A percentile compares a stretch with the other conserved stretches of the same genome.
These are phyloP conservation scores for Pichia norvegensis DNA, from an alignment of 1,139 yeast genomes.

Conservation along the genomic window DNA sequence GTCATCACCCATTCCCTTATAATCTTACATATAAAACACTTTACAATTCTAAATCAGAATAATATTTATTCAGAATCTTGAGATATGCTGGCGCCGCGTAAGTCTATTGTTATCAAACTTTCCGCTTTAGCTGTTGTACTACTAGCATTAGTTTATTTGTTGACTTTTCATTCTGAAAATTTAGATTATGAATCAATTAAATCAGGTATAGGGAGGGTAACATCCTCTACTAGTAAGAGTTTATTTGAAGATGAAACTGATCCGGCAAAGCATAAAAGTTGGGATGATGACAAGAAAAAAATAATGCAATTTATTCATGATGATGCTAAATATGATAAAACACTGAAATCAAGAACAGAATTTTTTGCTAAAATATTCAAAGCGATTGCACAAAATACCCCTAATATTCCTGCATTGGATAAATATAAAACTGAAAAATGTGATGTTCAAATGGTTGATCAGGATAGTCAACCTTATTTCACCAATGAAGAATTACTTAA, in stretches of 20 bases:
- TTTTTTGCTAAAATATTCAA: constrained; percentile 21
- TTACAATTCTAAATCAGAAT: neutral
- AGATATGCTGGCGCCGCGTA: neutral
- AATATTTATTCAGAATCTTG: neutral
- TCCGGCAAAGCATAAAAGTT: neutral
- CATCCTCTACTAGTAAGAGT: neutral
- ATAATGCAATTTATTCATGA: constrained; percentile 13
- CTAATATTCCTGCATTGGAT: constrained; percentile 23
- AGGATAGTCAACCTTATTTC: constrained; percentile 22
- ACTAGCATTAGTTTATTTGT: neutral
- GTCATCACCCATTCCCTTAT: too few relatives aligned
- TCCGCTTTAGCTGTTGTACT: neutral
- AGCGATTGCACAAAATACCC: constrained; percentile 23
- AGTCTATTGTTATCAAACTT: neutral
- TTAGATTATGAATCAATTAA: neutral
- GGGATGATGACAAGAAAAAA: constrained; percentile 3
- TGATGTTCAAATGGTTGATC: constrained; percentile 18
- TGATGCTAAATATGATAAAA: constrained; percentile 4
- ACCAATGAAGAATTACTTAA: constrained; percentile 26
- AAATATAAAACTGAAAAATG: constrained; percentile 23
- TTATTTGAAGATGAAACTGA: constrained; percentile 1
- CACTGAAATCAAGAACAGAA: neutral
- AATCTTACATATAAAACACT: too few relatives aligned
- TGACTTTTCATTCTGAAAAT: neutral
- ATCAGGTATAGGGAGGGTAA: neutral